Base-by-base conservation (phyloP, 1,139 yeast genomes). In the Yamadazyma siamensis region DNA sequence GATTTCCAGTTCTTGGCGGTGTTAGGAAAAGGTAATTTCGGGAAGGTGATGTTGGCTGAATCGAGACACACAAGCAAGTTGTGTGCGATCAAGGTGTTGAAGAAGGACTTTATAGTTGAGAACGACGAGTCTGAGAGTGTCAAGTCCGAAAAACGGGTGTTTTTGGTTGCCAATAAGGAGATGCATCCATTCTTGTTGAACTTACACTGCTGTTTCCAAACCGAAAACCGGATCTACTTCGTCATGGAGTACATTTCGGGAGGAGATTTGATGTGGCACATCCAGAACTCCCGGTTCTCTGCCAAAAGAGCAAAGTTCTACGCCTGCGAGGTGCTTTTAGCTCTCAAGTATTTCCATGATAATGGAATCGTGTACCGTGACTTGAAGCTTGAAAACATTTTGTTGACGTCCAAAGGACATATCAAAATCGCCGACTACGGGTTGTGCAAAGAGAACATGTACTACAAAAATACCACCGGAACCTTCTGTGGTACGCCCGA, bases 401-500 rank as follows among this genome's bases (percentile, higher is more conserved):
- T 91, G 56, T 67, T 91, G 44, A 86, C 96, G 6, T 75, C 85
- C 1, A 78, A 79, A 36, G 99, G 99, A n/a, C 98, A 94, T 55
- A 85, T 91, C 52, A 91, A 91, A 61, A 79, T 91, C 48, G 98
- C 94, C 15, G 99, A 91, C 60, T 91, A 88, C 52, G 99, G 99
- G 33, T 71, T 91, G 45, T 91, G 98, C 71, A 91, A 91, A 57
- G 97, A 88, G 49, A 83, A 84, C 34, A 91, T 91, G 97, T 84
- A 94, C 84, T 71, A 70, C 50, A 87, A 87, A n/a, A 77, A 74
- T 44, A 86, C 91, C 17, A 94, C 98, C 0, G 85, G 91, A 8
- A 91, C 99, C 0, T 91, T 91, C 62, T 94, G 98, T 65, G 99
- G 99, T 49, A 91, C 99, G 1, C 98, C 99, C 0, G 98, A 91